Evolutionary conservation across 179 eudicot species (phyloP).

Genomic region (Silene coronaria): DNA sequence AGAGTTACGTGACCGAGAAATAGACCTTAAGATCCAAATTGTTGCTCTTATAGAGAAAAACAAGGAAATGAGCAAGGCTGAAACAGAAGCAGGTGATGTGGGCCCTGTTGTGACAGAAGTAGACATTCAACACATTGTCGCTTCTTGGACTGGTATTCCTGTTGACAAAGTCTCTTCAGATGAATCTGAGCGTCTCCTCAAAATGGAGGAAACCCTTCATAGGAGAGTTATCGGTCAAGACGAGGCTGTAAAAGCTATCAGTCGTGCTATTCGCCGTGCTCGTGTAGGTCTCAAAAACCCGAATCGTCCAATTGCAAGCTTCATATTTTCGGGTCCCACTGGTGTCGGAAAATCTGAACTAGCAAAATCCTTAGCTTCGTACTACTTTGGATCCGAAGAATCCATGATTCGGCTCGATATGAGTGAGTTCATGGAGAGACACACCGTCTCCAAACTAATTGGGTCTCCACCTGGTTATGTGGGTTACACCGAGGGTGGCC

Average conservation of each 20-base stretch:
- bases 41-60: constrained; percentile 46
- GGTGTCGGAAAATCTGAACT: too few species aligned
- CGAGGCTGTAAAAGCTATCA: too few species aligned
- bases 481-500: constrained; percentile 36
- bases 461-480: background rate
- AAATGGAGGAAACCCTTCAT: constrained; percentile 74
- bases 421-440: background rate
- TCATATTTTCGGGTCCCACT: too few species aligned
- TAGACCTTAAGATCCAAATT: constrained; percentile 60
- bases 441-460: background rate
- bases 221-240: constrained; percentile 18
- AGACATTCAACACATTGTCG: constrained; percentile 66
- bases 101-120: constrained; percentile 53
- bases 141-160: constrained; percentile 88
- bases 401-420: too few species aligned
- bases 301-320: too few species aligned
- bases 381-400: too few species aligned
- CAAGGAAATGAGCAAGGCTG: constrained; percentile 72
- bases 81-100: constrained; percentile 43
- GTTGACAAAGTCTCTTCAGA: constrained; percentile 67
- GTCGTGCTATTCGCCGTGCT: too few species aligned
- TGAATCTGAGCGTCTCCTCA: constrained; percentile 72
- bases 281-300: too few species aligned
- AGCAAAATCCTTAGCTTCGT: too few species aligned
- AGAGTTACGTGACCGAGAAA: constrained; percentile 62